A percentile compares a stretch with the other conserved stretches of the same genome.
Evolutionary conservation across 495 filamentous ascomycete species (phyloP).

Genomic region (Lichenothelia convexa): DNA sequence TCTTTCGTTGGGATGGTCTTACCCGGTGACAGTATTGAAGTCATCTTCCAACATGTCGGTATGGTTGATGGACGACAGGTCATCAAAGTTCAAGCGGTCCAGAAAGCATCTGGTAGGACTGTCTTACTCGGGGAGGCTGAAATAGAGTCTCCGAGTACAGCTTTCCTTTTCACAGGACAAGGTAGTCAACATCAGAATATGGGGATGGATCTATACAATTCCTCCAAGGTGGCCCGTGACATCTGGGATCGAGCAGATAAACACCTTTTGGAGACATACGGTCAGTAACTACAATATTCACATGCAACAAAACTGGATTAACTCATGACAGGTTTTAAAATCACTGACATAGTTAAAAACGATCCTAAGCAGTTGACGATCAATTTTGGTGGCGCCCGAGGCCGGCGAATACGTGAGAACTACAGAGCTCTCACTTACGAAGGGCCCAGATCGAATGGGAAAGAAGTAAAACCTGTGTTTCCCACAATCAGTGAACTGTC

Average conservation of each 20-base stretch:
- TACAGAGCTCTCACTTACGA: constrained; percentile 99
- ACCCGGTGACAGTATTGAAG: constrained; percentile 83
- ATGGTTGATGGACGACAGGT: constrained; percentile 98
- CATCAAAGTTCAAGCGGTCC: constrained; percentile 91
- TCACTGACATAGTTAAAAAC: constrained; percentile 97
- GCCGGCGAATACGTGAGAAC: constrained; percentile 92
- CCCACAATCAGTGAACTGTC: constrained; percentile 86
- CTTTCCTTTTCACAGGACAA: constrained; percentile 96
- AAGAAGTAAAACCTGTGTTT: constrained; percentile 96
- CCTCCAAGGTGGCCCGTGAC: constrained; percentile 80
- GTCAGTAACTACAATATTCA: constrained; percentile 9
- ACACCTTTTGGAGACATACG: constrained; percentile 97
- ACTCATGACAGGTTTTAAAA: constrained; percentile 45
- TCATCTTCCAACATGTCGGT: constrained; percentile 86
- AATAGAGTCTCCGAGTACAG: constrained; percentile 91
- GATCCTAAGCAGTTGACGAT: constrained; percentile 98
- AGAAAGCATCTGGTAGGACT: constrained; percentile 86
- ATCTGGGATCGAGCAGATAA: constrained; percentile 97
- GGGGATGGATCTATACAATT: constrained; percentile 97
- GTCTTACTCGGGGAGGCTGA: constrained; percentile 89
- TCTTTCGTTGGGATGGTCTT: constrained; percentile 97
- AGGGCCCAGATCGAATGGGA: constrained; percentile 70
- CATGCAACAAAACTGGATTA: not conserved
- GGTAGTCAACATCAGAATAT: constrained; percentile 97
- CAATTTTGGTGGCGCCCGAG: constrained; percentile 89